A percentile compares a stretch with the other conserved stretches of the same genome.
These are phyloP conservation scores for Kwoniella pini DNA, from an alignment of 768 basidiomycete species.

Conservation along the genomic window DNA sequence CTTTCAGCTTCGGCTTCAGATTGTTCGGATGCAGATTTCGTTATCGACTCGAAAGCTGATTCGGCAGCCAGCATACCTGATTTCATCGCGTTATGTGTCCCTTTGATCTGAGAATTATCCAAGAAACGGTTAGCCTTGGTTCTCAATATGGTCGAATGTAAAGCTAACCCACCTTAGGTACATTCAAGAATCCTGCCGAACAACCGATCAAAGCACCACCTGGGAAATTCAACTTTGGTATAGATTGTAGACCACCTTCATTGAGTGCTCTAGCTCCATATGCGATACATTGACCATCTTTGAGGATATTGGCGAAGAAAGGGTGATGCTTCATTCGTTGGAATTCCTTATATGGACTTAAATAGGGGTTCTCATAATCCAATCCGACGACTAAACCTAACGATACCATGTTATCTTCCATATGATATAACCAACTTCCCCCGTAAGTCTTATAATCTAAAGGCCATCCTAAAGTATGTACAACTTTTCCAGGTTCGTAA, in stretches of 20 bases:
- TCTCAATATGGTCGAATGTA: too few relatives aligned
- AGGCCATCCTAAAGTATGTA: slow-evolving; percentile 95
- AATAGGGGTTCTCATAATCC: slow-evolving; percentile 90
- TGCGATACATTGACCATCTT: slow-evolving; percentile 74
- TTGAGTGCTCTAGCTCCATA: slow-evolving; percentile 89
- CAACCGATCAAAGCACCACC: slow-evolving; percentile 94
- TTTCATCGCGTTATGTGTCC: slow-evolving; percentile 99
- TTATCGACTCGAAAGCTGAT: slow-evolving; percentile 69
- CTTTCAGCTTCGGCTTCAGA: slow-evolving; percentile 23
- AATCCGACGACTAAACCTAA: slow-evolving; percentile 89
- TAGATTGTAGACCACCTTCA: slow-evolving; percentile 89
- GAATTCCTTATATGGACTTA: slow-evolving; percentile 88
- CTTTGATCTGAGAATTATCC: too few relatives aligned
- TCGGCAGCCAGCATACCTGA: slow-evolving; percentile 97
- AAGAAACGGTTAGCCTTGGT: too few relatives aligned
- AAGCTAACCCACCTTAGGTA: slow-evolving; percentile 65
- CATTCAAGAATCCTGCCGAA: slow-evolving; percentile 92
- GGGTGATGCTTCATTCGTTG: slow-evolving; percentile 99
- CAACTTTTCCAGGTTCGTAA: slow-evolving; percentile 75
- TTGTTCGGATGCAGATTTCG: slow-evolving; percentile 9
- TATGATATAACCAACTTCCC: slow-evolving; percentile 93
- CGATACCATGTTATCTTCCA: slow-evolving; percentile 85
- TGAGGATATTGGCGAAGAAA: slow-evolving; percentile 77
- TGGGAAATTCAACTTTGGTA: slow-evolving; percentile 84
- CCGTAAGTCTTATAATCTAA: slow-evolving; percentile 80